phyloP scores from a whole-genome alignment of 192 early-diverging fungal species.

The Backusella westeae region DNA sequence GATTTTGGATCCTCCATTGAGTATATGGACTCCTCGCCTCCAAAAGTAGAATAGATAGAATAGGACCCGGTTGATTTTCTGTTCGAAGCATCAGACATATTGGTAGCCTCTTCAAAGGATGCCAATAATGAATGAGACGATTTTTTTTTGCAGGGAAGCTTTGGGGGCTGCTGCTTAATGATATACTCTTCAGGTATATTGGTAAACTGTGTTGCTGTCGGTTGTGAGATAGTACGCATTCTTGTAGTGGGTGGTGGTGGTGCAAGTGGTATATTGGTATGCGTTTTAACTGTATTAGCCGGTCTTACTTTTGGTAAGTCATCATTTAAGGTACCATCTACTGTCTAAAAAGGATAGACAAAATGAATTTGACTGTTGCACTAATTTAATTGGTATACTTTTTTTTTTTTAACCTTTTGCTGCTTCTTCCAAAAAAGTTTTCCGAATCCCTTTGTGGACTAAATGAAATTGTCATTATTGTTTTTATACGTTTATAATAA shows the following conservation, averaged over 20 bases:
- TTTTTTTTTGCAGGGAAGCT: not conserved
- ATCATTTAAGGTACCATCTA: not conserved
- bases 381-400: conserved; percentile 5
- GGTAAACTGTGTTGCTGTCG: not conserved
- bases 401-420: conserved; percentile 13
- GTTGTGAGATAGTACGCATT: not conserved
- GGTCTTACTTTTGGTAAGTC: conserved; percentile 18
- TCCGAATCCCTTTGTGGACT: conserved; percentile 10
- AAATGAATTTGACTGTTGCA: conserved; percentile 7
- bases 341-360: not conserved
- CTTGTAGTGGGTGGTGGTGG: conserved; percentile 9
- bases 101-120: not conserved
- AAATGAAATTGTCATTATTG: not conserved
- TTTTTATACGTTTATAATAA: not conserved
- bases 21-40: not conserved
- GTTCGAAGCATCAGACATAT: not conserved
- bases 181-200: not conserved
- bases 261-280: conserved; percentile 19
- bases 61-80: conserved; percentile 17
- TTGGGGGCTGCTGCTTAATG: not conserved
- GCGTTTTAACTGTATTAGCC: not conserved
- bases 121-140: not conserved
- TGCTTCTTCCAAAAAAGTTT: conserved; percentile 22
- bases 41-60: conserved; percentile 25
- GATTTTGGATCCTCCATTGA: not conserved